phyloP scores from a whole-genome alignment of 1,139 yeast species.

The Saccharomyces hybrid region DNA sequence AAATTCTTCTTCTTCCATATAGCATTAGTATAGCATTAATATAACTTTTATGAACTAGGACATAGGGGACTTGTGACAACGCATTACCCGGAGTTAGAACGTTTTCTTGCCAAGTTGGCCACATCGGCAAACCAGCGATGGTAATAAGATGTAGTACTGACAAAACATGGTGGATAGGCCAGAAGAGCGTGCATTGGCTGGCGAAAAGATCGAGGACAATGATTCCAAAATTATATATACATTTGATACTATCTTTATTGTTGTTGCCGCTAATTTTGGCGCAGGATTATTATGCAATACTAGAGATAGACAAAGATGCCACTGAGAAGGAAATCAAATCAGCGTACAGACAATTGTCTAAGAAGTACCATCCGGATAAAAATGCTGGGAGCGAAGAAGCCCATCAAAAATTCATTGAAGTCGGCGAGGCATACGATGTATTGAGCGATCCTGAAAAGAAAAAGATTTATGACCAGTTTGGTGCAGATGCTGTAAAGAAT shows the following conservation, averaged over 20 bases:
- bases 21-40: background rate
- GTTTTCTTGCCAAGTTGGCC: background rate
- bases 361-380: conserved; percentile 92
- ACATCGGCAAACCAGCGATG: background rate
- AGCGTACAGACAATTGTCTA: conserved; percentile 77
- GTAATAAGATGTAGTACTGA: background rate
- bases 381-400: conserved; percentile 77
- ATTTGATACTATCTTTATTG: background rate
- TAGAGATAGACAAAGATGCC: conserved; percentile 67
- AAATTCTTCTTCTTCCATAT: background rate
- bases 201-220: background rate
- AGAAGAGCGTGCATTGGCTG: background rate
- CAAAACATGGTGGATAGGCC: background rate
- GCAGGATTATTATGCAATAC: conserved; percentile 39
- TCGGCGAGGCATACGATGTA: conserved; percentile 91
- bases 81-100: background rate
- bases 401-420: conserved; percentile 75
- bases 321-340: conserved; percentile 75
- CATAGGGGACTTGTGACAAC: background rate
- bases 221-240: background rate
- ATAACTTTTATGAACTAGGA: background rate
- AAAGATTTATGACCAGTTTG: conserved; percentile 64
- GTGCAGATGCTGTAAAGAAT: conserved; percentile 68
- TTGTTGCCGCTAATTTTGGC: conserved; percentile 12
- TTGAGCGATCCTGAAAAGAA: conserved; percentile 69